Evolutionary conservation across 306 rosid genomes (phyloP).

Genomic region (Citrullus colocynthis): DNA sequence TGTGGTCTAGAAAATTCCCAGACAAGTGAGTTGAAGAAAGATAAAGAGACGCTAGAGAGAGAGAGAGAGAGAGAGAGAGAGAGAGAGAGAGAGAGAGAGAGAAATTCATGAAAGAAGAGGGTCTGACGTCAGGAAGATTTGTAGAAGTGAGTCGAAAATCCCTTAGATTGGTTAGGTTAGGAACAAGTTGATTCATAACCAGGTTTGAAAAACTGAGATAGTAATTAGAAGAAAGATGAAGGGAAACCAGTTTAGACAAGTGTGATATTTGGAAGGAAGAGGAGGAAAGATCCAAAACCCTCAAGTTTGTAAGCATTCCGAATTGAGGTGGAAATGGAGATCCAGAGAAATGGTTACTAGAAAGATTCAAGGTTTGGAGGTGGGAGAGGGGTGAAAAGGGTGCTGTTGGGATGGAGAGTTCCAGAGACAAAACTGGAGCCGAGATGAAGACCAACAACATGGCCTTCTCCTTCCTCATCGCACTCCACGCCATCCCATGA

Average conservation of each 20-base stretch:
- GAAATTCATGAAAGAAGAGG: background rate
- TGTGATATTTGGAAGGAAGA: background rate
- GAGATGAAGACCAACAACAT: slow-evolving; percentile 4
- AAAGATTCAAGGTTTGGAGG: background rate
- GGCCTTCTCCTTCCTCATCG: background rate
- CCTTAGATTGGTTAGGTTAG: background rate
- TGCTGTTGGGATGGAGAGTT: background rate
- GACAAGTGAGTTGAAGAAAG: too few relatives aligned
- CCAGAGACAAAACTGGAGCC: background rate
- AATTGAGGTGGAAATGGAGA: background rate
- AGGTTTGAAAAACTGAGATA: background rate
- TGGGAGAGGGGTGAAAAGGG: slow-evolving; percentile 9
- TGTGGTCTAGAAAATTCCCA: background rate
- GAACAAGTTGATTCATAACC: background rate
- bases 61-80: background rate
- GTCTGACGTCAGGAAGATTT: background rate
- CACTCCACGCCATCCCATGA: slow-evolving; percentile 13
- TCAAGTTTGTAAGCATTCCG: background rate
- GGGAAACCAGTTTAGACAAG: background rate
- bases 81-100: background rate
- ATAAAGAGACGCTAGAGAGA: too few relatives aligned
- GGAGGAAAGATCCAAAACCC: background rate
- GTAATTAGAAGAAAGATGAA: background rate
- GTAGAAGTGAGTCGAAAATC: background rate
- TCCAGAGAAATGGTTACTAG: background rate